phyloP scores from a whole-genome alignment of 139 green algal genomes.

The Dunaliella primolecta region DNA sequence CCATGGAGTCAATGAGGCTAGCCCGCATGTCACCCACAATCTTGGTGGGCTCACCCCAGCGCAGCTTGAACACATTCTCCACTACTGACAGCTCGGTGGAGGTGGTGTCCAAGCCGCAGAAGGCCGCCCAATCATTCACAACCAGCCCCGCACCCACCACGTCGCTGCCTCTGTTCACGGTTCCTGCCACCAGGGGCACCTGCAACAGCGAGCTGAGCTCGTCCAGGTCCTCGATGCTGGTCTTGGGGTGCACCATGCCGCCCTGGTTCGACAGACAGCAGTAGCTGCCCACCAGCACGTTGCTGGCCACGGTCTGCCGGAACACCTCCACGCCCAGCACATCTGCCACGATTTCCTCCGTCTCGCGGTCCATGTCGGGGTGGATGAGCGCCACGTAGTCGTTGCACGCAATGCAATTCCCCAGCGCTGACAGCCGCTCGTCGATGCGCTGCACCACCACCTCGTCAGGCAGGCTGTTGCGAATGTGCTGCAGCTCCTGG shows the following conservation, averaged over 20 bases:
- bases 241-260: constrained; percentile 80
- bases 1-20: constrained; percentile 87
- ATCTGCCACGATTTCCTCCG: constrained; percentile 68
- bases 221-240: constrained; percentile 96
- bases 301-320: constrained; percentile 91
- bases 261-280: constrained; percentile 88
- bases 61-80: constrained; percentile 92
- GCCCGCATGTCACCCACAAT: constrained; percentile 91
- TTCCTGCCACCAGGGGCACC: constrained; percentile 95
- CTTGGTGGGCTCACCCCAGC: constrained; percentile 71
- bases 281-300: constrained; percentile 94
- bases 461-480: constrained; percentile 95
- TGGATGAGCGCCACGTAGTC: constrained; percentile 98
- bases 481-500: constrained; percentile 96
- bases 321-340: constrained; percentile 99
- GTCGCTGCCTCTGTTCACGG: constrained; percentile 93
- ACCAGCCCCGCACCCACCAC: constrained; percentile 89
- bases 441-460: constrained; percentile 97
- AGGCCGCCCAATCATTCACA: constrained; percentile 96
- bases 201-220: constrained; percentile 94
- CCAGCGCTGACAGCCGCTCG: constrained; percentile 93
- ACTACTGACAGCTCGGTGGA: constrained; percentile 81
- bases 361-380: constrained; percentile 87
- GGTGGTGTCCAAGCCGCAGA: constrained; percentile 96
- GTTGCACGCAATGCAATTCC: constrained; percentile 98